Percentiles rank a stretch among this genome's conserved stretches.
Conservation (phyloP, 1,284 basidiomycete genomes). For the Neolentinus lepideus region DNA sequence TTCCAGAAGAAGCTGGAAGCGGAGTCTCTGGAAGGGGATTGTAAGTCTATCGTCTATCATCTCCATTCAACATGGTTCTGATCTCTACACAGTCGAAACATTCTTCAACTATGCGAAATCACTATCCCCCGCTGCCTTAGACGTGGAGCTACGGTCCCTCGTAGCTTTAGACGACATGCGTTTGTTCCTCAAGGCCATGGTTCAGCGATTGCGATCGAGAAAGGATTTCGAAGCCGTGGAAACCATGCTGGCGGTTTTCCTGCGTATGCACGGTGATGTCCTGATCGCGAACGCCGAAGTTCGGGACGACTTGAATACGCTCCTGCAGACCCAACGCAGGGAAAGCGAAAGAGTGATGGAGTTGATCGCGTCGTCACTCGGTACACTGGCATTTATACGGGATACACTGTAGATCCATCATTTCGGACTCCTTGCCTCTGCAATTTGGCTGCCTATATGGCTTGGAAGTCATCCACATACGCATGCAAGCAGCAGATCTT, state of each 20-base stretch:
- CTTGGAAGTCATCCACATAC: no score
- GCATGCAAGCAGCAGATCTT: no score
- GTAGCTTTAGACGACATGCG: conserved; percentile 58
- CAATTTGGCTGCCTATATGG: no score
- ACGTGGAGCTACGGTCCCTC: conserved; percentile 84
- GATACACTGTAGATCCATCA: conserved; percentile 27
- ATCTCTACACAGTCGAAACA: conserved; percentile 48
- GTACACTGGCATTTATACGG: conserved; percentile 64
- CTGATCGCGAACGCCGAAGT: conserved; percentile 69
- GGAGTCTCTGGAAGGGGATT: conserved; percentile 55
- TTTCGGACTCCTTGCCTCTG: no score
- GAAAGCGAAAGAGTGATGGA: conserved; percentile 73
- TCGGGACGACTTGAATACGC: conserved; percentile 40
- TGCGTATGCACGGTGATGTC: conserved; percentile 80
- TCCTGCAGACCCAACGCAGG: conserved; percentile 58
- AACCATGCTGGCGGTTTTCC: conserved; percentile 79
- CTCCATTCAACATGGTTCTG: background rate
- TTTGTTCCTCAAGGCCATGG: conserved; percentile 72
- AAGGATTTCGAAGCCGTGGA: conserved; percentile 96
- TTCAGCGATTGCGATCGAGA: conserved; percentile 66
- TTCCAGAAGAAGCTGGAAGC: conserved; percentile 63
- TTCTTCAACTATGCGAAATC: conserved; percentile 87
- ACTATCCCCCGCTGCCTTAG: conserved; percentile 85
- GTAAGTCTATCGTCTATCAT: conserved; percentile 42
- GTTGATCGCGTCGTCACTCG: conserved; percentile 62